Conservation (phyloP, 2,329 filamentous ascomycete genomes). For the Pleomassaria siparia region DNA sequence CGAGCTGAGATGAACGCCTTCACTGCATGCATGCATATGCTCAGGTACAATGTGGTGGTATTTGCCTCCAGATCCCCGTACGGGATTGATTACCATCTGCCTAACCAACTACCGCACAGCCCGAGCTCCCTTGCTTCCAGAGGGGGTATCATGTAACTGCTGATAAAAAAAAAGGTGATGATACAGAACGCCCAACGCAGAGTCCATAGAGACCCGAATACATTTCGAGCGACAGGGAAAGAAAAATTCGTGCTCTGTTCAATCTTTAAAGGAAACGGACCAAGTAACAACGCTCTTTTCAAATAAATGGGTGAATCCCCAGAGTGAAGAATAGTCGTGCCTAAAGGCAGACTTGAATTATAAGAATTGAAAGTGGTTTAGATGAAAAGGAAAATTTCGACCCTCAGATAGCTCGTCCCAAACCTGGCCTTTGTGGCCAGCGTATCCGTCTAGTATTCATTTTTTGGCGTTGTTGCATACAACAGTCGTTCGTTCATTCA, state of each 20-base stretch:
- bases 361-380: background rate
- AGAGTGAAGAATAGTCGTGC: too few species aligned
- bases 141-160: background rate
- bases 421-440: background rate
- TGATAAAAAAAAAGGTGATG: background rate
- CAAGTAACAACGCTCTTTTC: too few species aligned
- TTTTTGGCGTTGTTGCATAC: conserved; percentile 4
- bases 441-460: conserved; percentile 4
- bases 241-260: background rate
- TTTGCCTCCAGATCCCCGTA: background rate
- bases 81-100: background rate
- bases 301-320: too few species aligned
- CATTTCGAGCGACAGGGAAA: background rate
- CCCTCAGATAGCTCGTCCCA: background rate
- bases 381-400: background rate
- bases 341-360: background rate
- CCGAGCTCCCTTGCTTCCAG: background rate
- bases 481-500: conserved; percentile 10
- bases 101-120: background rate
- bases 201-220: background rate
- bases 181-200: background rate
- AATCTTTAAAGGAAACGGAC: too few species aligned
- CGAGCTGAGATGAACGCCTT: too few species aligned
- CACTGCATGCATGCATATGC: background rate
- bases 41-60: background rate